Conservation (phyloP, 1,284 basidiomycete genomes). For the Sphaerobolus stellatus region DNA sequence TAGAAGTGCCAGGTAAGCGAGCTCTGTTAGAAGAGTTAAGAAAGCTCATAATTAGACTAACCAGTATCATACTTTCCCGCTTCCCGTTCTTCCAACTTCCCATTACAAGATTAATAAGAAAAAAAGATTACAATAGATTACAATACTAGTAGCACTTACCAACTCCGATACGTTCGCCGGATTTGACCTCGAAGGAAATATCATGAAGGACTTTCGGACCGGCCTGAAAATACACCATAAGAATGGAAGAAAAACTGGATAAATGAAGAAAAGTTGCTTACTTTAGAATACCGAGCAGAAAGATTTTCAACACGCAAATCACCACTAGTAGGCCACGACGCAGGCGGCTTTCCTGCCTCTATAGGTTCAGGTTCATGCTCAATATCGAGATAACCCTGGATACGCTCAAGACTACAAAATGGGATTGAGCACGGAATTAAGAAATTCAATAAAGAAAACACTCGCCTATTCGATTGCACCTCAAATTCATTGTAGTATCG, state of each 20-base stretch:
- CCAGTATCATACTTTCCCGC: constrained; percentile 54
- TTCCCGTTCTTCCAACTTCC: constrained; percentile 71
- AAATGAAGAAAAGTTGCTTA: constrained; percentile 21
- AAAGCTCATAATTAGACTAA: neutral
- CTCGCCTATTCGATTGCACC: constrained; percentile 1
- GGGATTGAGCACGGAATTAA: neutral
- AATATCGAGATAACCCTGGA: constrained; percentile 68
- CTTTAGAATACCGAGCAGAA: constrained; percentile 54
- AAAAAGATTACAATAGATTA: neutral
- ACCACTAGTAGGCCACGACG: constrained; percentile 77
- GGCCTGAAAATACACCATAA: constrained; percentile 32
- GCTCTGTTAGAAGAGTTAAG: constrained; percentile 28
- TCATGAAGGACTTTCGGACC: constrained; percentile 45
- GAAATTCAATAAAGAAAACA: neutral
- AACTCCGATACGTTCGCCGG: constrained; percentile 54
- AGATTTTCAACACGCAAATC: constrained; percentile 61
- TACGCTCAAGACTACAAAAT: constrained; percentile 61
- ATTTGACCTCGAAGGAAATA: constrained; percentile 46
- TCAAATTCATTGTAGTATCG: constrained; percentile 17
- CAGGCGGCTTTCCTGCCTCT: constrained; percentile 58
- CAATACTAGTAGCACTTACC: constrained; percentile 24
- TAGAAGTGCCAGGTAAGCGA: constrained; percentile 39
- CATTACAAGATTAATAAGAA: no score
- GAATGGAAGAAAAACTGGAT: constrained; percentile 17
- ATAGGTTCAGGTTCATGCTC: constrained; percentile 65